Evolutionary conservation across 805 yeast genomes (phyloP), one percentile per base, ranked within the genome.

Genomic region (Wickerhamomyces bisporus): DNA sequence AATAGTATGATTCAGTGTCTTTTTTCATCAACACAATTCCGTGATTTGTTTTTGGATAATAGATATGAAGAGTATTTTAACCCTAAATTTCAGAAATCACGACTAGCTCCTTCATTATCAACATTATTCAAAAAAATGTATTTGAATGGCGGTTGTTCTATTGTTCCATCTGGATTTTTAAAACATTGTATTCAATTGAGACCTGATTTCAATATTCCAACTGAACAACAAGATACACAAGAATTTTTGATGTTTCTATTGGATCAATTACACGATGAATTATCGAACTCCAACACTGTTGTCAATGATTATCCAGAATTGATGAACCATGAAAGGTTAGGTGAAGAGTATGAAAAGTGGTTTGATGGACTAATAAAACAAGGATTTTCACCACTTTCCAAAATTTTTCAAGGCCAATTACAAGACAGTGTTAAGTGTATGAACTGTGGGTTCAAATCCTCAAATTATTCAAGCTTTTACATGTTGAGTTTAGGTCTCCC

Each of bases 201-300:
- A 45, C 88, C 88, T 0, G 86, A 80, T 49, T 69, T 82, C 38
- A 64, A 66, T 45, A 81, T 84, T 11, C 91, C 91, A 0, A 59
- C 71, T 47, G 86, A 81, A 49, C 94, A 85, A 50, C 93, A 85
- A 52, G 94, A 85, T 56, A 80, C 89, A 2, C 87, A 84, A 38
- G 93, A 85, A 49, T 82, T 82, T 50, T 58, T 85, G 31, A 67
- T 82, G 55, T 75, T 83, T 42, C 46, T 83, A 10, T 60, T 84
- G 45, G 89, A 81, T 51, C 68, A 77, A 44, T 55, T 85, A 11
- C 91, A 85, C 54, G 79, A 78, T 34, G 94, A 85, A 50, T 55
- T 83, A 38, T 52, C 71, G 1, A 62, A 65, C 32, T 61, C 64
- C 12, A 57, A 60, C 6, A 45, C 50, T 7, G 69, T 68, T 13